phyloP scores from a whole-genome alignment of 2,329 filamentous ascomycete species.

The Zasmidium cellare region DNA sequence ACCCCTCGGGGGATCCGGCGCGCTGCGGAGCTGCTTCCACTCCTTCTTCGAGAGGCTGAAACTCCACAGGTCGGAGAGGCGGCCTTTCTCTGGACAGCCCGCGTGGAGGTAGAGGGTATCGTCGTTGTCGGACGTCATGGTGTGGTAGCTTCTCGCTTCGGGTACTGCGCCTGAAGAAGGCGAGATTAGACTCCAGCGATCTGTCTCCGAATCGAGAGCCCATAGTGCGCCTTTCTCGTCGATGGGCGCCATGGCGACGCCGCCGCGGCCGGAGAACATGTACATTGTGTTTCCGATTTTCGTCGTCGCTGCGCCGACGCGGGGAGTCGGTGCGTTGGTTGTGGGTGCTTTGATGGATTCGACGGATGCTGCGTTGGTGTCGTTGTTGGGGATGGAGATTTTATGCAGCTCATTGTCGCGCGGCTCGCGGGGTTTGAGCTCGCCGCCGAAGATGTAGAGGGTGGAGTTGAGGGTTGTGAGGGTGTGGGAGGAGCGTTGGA shows the following conservation, averaged over 20 bases:
- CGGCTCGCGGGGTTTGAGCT: slow-evolving; percentile 64
- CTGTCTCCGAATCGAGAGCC: slow-evolving; percentile 68
- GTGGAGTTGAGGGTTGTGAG: slow-evolving; percentile 51
- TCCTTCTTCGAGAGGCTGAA: slow-evolving; percentile 65
- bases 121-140: slow-evolving; percentile 63
- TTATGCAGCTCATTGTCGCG: slow-evolving; percentile 73
- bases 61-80: slow-evolving; percentile 72
- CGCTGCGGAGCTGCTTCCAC: slow-evolving; percentile 69
- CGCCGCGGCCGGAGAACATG: slow-evolving; percentile 77
- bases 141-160: slow-evolving; percentile 70
- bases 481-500: slow-evolving; percentile 74
- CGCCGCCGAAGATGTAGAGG: slow-evolving; percentile 77
- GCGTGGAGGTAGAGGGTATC: slow-evolving; percentile 75
- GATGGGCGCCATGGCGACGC: slow-evolving; percentile 66
- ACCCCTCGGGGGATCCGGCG: slow-evolving; percentile 66
- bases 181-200: slow-evolving; percentile 66
- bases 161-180: slow-evolving; percentile 55
- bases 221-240: slow-evolving; percentile 75
- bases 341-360: slow-evolving; percentile 11
- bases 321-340: slow-evolving; percentile 60
- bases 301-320: slow-evolving; percentile 72
- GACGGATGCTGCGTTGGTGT: slow-evolving; percentile 35
- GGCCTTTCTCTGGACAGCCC: slow-evolving; percentile 65
- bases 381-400: slow-evolving; percentile 37
- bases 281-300: slow-evolving; percentile 71